A percentile compares a stretch with the other conserved stretches of the same genome.
Evolutionary conservation across 2,329 filamentous ascomycete genomes (phyloP).

Genomic region (Bretziella fagacearum): DNA sequence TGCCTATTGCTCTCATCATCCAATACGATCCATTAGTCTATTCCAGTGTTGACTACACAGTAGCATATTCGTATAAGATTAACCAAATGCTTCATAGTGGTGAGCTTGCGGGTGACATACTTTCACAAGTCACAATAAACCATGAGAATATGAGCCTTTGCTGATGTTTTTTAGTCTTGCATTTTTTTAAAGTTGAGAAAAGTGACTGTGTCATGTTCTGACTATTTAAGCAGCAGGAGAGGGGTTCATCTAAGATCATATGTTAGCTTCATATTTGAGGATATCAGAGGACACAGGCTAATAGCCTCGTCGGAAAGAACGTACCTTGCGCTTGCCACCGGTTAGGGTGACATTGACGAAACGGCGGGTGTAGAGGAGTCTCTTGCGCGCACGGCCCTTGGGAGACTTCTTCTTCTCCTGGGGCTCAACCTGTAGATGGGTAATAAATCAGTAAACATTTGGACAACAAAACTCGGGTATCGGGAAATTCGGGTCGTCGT

Average conservation of each 20-base stretch:
- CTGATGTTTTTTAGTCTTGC: not conserved
- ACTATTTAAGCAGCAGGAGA: conserved; percentile 24
- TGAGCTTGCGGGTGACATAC: too few species aligned
- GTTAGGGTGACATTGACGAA: conserved; percentile 98
- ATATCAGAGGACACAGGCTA: not conserved
- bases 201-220: not conserved
- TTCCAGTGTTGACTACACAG: too few species aligned
- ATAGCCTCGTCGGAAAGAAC: not conserved
- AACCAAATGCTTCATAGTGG: too few species aligned
- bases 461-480: too few species aligned
- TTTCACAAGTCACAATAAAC: too few species aligned
- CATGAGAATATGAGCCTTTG: too few species aligned
- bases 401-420: conserved; percentile 95
- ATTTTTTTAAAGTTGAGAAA: conserved; percentile 4
- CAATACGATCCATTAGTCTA: too few species aligned
- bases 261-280: conserved; percentile 1
- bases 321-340: conserved; percentile 93
- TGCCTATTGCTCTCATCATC: too few species aligned
- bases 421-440: too few species aligned
- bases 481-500: not conserved
- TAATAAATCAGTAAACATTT: too few species aligned
- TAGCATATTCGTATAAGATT: too few species aligned
- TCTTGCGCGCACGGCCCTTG: conserved; percentile 96
- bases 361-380: conserved; percentile 86
- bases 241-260: conserved; percentile 25